phyloP scores from a whole-genome alignment of 1,284 basidiomycete species.

The Ustilago cynodontis region DNA sequence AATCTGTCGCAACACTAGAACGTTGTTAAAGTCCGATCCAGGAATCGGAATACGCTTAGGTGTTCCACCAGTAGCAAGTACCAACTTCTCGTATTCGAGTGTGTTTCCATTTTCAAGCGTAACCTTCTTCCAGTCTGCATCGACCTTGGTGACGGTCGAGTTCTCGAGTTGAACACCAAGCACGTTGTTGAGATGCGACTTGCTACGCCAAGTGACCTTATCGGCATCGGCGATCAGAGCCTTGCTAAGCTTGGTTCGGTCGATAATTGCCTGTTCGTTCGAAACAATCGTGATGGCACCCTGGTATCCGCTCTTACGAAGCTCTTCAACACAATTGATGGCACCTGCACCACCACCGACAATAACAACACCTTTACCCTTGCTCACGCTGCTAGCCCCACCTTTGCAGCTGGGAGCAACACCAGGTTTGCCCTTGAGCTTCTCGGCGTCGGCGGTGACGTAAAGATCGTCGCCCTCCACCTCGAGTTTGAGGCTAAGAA shows the following conservation, averaged over 20 bases:
- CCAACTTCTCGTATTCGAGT: constrained; percentile 70
- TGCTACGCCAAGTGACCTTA: constrained; percentile 81
- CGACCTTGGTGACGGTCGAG: constrained; percentile 68
- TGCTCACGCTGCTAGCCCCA: constrained; percentile 67
- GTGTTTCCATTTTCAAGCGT: constrained; percentile 70
- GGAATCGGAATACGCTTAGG: constrained; percentile 80
- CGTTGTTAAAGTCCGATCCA: constrained; percentile 81
- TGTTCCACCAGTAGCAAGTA: constrained; percentile 71
- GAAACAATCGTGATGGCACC: constrained; percentile 83
- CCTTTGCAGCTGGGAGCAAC: constrained; percentile 62
- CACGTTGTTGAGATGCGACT: constrained; percentile 82
- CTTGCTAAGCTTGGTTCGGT: constrained; percentile 92
- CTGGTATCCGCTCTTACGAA: constrained; percentile 85
- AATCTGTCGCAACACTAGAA: constrained; percentile 81
- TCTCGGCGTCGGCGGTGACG: constrained; percentile 80
- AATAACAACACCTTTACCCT: constrained; percentile 80
- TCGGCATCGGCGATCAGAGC: constrained; percentile 81
- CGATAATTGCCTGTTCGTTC: constrained; percentile 85
- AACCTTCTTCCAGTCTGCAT: constrained; percentile 54
- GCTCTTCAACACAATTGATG: constrained; percentile 83
- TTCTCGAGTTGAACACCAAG: constrained; percentile 82
- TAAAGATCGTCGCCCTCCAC: constrained; percentile 80
- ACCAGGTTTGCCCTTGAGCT: constrained; percentile 73
- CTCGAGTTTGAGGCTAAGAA: constrained; percentile 82
- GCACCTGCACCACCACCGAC: constrained; percentile 86